phyloP scores from a whole-genome alignment of 345 rosid genomes.

The Erysimum cheiranthoides region DNA sequence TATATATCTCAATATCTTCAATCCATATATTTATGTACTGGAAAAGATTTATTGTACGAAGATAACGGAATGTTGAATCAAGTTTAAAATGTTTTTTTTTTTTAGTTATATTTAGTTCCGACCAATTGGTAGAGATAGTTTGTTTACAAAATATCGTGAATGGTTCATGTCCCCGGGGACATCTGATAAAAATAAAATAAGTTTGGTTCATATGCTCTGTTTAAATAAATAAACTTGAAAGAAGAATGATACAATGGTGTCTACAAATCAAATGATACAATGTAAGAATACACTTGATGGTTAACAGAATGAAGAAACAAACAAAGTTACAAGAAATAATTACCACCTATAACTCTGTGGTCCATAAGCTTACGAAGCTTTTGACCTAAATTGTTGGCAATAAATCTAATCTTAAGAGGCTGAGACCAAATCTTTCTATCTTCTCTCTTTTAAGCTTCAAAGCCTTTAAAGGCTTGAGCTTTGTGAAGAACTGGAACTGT shows the following conservation, averaged over 20 bases:
- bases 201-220: slow-evolving; percentile 5
- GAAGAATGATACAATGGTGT: slow-evolving; percentile 34
- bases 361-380: slow-evolving; percentile 26
- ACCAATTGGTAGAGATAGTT: too few species aligned
- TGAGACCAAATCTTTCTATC: background rate
- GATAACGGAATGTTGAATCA: background rate
- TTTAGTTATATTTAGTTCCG: too few species aligned
- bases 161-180: too few species aligned
- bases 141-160: too few species aligned
- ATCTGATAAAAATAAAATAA: too few species aligned
- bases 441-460: slow-evolving; percentile 30
- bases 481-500: slow-evolving; percentile 12
- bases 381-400: slow-evolving; percentile 13
- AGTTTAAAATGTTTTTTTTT: background rate
- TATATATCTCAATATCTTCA: background rate
- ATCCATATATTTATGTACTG: background rate
- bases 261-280: slow-evolving; percentile 39
- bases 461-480: slow-evolving; percentile 25
- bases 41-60: background rate
- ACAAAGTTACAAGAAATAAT: slow-evolving; percentile 26
- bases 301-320: slow-evolving; percentile 27
- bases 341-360: slow-evolving; percentile 34
- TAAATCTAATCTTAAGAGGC: slow-evolving; percentile 15
- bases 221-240: slow-evolving; percentile 1
- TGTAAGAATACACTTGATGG: slow-evolving; percentile 1